Base-by-base conservation (phyloP, 2,329 filamentous ascomycete genomes). In the Lasiodiplodia hormozganensis region DNA sequence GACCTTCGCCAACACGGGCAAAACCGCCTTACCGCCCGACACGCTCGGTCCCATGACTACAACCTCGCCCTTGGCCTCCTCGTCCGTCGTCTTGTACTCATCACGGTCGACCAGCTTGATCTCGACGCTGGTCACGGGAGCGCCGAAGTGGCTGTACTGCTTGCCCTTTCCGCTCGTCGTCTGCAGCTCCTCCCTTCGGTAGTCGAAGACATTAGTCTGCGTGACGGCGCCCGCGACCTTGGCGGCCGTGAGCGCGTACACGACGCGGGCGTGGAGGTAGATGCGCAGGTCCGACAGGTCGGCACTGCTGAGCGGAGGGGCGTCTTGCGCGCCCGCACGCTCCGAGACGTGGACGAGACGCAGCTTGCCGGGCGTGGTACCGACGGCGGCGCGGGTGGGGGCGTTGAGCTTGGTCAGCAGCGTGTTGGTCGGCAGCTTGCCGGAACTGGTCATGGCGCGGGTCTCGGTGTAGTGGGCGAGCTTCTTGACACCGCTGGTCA, bases 201-300 rank as follows among this genome's bases (percentile, higher is more conserved):
- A 98, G 77, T 98, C 95, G 76, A 92, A 96, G 49, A 94, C 86
- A 70, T 92, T 90, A 8, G 92, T 97, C 81, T 98, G 95, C 1
- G 91, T 85, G n/a, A 97, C 88, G 0, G 94, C 91, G 47, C 96
- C 96, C 2, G 94, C 95, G n/a, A 98, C 92, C 70, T 88, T 88
- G 28, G 93, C 84, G 0, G 92, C 89, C 21, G 93, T 92, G 67
- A 99, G 85, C 3, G 94, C 94, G 78, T 98, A 97, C 62, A 96
- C 85, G 68, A 97, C 85, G 64, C 93, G 88, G 1, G 93, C 90
- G 34, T 91, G 88, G 2, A 92, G 92, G 78, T 94, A 92, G 65
- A 96, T 86, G 56, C 94, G 89, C 68, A 98, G 81, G 75, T 97
- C 93, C 0, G 92, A 93, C 51, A 98, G 84, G 62, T 90, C 87